Evolutionary conservation across 768 basidiomycete species (phyloP), one percentile per base, ranked within the genome.

Genomic region (Coprinopsis cinerea): DNA sequence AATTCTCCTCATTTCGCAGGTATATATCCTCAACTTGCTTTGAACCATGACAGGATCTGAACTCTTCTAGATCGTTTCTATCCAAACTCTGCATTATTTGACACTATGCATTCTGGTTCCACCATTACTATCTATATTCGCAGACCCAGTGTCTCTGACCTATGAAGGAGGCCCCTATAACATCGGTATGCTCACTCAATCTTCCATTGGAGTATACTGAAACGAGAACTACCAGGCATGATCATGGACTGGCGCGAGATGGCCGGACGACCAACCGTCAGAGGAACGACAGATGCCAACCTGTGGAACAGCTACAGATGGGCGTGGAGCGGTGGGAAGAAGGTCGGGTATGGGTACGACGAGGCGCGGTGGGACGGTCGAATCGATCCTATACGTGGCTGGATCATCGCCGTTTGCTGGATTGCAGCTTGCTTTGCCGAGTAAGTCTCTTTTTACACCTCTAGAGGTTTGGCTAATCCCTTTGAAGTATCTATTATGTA

Each of bases 241-340:
- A 72, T 98, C 30, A 92, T 99, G 84, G 94, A 98, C 68, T 99
- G 96, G 96, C 77, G 92, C 40, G 89, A 97, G 66, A 85, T 99
- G 81, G 88, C 93, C 1, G 88, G 92, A 3, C 69, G 79, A 45
- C 82, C 88, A 2, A 93, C 92, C 0, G 81, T 87, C 18, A 78
- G 76, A 49, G 79, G 79, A 23, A 65, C 81, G 32, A 49, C 76
- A 81, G 20, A 84, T 81, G 15, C 78, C 47, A 78, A 81, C 36
- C 68, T 77, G 39, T 89, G 85, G 85, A 71, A 68, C 45, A 75
- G 80, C 30, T 79, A 82, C 60, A 72, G 79, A 36, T 83, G 87
- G 58, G 85, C 82, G 4, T 92, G 91, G 88, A 83, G 83, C 59
- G 82, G 85, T 40, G 88, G 91, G 2, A 79, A 81, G 66, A 81